Evolutionary conservation across 1,284 basidiomycete genomes (phyloP).

Genomic region (Microbotryomycetes sp.): DNA sequence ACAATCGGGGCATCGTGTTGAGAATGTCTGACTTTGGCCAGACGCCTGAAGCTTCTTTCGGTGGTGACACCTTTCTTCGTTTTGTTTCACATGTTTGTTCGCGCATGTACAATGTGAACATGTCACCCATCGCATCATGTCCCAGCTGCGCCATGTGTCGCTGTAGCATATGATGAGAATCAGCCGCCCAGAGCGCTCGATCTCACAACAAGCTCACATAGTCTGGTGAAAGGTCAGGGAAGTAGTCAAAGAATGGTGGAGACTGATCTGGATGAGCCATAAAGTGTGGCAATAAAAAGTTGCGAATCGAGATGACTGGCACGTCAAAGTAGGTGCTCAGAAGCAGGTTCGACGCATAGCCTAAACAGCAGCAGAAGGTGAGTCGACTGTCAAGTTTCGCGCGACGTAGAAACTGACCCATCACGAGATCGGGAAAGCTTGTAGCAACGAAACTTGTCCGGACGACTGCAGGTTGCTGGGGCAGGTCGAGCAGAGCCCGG

Average conservation of each 20-base stretch:
- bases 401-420: slow-evolving; percentile 2
- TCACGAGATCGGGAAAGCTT: slow-evolving; percentile 8
- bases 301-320: slow-evolving; percentile 20
- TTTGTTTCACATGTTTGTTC: slow-evolving; percentile 20
- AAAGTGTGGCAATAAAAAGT: slow-evolving; percentile 21
- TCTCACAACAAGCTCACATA: not conserved
- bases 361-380: not conserved
- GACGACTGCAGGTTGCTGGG: slow-evolving; percentile 21
- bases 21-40: not conserved
- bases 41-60: not conserved
- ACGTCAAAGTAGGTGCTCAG: slow-evolving; percentile 19
- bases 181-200: not conserved
- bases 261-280: slow-evolving; percentile 17
- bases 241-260: slow-evolving; percentile 3
- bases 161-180: not conserved
- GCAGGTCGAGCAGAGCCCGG: slow-evolving; percentile 15
- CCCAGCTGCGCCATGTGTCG: slow-evolving; percentile 14
- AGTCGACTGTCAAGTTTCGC: not conserved
- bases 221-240: slow-evolving; percentile 1
- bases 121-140: slow-evolving; percentile 18
- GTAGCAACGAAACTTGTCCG: slow-evolving; percentile 3
- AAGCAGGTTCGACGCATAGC: slow-evolving; percentile 1
- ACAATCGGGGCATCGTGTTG: not conserved
- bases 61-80: not conserved
- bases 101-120: slow-evolving; percentile 23